Evolutionary conservation across 108 stramenopile genomes (phyloP).

Genomic region (Fragilaria crotonensis): DNA sequence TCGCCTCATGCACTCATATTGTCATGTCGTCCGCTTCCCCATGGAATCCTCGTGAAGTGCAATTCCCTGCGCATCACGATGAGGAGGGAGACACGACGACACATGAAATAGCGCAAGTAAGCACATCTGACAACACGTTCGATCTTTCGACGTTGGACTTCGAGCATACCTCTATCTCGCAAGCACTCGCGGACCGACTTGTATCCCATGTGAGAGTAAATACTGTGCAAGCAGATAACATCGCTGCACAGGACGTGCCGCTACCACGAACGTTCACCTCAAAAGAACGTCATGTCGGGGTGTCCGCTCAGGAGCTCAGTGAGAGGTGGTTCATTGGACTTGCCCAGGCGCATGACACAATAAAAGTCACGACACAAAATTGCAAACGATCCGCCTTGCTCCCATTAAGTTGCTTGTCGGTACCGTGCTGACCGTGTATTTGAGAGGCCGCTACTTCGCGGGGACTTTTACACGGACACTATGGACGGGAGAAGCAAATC

Average conservation of each 20-base stretch:
- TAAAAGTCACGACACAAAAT: too few relatives aligned
- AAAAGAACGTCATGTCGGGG: background rate
- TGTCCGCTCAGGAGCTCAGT: slow-evolving; percentile 3
- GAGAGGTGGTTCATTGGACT: slow-evolving; percentile 20
- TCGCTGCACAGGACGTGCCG: background rate
- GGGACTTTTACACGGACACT: too few relatives aligned
- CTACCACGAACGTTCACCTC: background rate
- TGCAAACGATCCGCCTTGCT: slow-evolving; percentile 9
- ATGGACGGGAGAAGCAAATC: too few relatives aligned
- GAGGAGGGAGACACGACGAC: too few relatives aligned
- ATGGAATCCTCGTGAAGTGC: background rate
- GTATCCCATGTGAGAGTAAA: too few relatives aligned
- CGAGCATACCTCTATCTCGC: too few relatives aligned
- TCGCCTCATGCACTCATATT: background rate
- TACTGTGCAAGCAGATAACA: too few relatives aligned
- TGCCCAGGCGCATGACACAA: slow-evolving; percentile 7
- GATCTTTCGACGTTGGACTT: too few relatives aligned
- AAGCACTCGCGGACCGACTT: too few relatives aligned
- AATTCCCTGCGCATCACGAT: background rate
- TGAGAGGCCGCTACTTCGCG: background rate
- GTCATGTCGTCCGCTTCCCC: background rate
- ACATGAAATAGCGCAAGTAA: too few relatives aligned
- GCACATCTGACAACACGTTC: too few relatives aligned
- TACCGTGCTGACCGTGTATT: slow-evolving; percentile 18
- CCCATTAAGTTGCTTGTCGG: slow-evolving; percentile 16